Base-by-base conservation (phyloP, 2,329 filamentous ascomycete species). In the Pestalotiopsis sp. region DNA sequence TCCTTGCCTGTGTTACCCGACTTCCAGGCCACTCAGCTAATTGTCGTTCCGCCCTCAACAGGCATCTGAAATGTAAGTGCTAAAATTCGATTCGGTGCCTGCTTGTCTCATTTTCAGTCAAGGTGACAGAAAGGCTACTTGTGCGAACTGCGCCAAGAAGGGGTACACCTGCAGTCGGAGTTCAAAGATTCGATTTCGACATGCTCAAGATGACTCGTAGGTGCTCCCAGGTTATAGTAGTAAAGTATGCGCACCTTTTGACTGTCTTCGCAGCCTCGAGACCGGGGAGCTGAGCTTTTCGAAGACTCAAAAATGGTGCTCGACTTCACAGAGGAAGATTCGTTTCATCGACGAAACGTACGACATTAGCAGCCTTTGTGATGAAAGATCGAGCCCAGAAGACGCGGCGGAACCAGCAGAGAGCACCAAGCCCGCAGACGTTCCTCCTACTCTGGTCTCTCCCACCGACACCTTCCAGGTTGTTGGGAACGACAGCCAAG, bases 41-140 rank as follows among this genome's bases (percentile, higher is more conserved):
- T 36, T 61, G 31, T 12, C 59, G n/a, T 6, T n/a, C n/a, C 59
- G 11, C 27, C 31, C 14, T 20, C 38, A 20, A 20, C 25, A 65
- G 62, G 41, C 62, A 65, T 65, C 41, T 65, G 17, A 65, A 65
- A 49, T 65, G 62, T 65, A 36, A 49, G 62, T 65, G 36, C 13
- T 31, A 6, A 13, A 14, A 49, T 9, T 63, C 12, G 17, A 3
- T 6, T 14, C 20, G 14, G 60, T 20, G 36, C n/a, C 20, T 27
- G 5, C 13, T 11, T 41, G 9, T 40, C 40, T 52, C 38, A 38
- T 31, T 3, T n/a, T 14, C 5, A 25, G 4, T 45, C 11, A 11
- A 65, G 62, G 62, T 31, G 62, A 65, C 38, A 65, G 27, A 31
- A 52, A 49, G 17, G 20, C 27, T 20, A 65, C 38, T 12, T 65